A percentile compares a stretch with the other conserved stretches of the same genome.
Conservation (phyloP, 148 eudicot genomes). For the Limonium bicolor region DNA sequence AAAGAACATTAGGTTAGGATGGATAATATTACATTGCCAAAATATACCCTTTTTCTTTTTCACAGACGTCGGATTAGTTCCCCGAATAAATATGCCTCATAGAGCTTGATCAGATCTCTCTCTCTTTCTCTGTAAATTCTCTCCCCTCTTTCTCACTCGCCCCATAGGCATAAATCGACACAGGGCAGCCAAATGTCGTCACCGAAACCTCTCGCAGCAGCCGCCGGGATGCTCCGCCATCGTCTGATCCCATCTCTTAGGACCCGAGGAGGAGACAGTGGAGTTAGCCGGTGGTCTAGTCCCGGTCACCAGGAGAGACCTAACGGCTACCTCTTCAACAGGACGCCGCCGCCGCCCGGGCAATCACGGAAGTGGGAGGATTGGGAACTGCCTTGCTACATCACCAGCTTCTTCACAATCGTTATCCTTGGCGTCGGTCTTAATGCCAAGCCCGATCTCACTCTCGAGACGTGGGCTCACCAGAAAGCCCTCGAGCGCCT, state of each 20-base stretch:
- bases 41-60: no score
- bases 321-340: constrained; percentile 77
- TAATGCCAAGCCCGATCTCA: constrained; percentile 79
- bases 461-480: constrained; percentile 96
- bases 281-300: constrained; percentile 45
- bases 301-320: constrained; percentile 94
- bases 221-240: constrained; percentile 28
- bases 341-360: constrained; percentile 70
- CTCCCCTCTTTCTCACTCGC: constrained; percentile 3
- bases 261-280: constrained; percentile 33
- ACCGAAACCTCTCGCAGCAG: constrained; percentile 27
- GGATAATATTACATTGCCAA: no score
- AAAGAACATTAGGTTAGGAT: no score
- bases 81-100: background rate
- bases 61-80: background rate
- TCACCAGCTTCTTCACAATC: constrained; percentile 84
- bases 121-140: no score
- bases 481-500: constrained; percentile 84
- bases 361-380: constrained; percentile 86
- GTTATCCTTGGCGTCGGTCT: constrained; percentile 93
- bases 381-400: constrained; percentile 93
- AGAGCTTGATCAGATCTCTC: no score
- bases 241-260: constrained; percentile 40
- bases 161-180: background rate
- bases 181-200: constrained; percentile 42